phyloP scores from a whole-genome alignment of 2,329 filamentous ascomycete genomes.

The Raffaelea ambrosiae region DNA sequence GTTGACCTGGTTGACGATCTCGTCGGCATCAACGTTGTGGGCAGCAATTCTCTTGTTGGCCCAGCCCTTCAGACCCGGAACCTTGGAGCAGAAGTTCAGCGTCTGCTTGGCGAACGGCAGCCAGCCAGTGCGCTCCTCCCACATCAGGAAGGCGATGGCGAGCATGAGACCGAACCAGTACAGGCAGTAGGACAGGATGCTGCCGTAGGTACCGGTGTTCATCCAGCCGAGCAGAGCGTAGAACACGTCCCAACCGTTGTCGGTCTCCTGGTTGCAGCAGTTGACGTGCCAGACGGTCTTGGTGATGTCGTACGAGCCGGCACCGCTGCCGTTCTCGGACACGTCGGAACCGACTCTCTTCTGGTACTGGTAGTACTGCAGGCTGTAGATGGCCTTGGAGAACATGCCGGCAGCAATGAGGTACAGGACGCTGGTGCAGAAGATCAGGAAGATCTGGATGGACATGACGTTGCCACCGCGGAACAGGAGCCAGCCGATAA shows the following conservation, averaged over 20 bases:
- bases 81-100: slow-evolving; percentile 5
- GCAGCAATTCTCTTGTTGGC: slow-evolving; percentile 12
- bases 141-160: slow-evolving; percentile 42
- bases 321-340: slow-evolving; percentile 41
- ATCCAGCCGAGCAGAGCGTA: slow-evolving; percentile 81
- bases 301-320: slow-evolving; percentile 70
- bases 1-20: not conserved
- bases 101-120: slow-evolving; percentile 28
- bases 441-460: slow-evolving; percentile 52
- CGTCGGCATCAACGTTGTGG: slow-evolving; percentile 8
- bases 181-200: slow-evolving; percentile 77
- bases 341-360: slow-evolving; percentile 49
- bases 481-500: slow-evolving; percentile 69
- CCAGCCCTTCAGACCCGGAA: slow-evolving; percentile 12
- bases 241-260: slow-evolving; percentile 81
- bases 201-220: slow-evolving; percentile 82
- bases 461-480: slow-evolving; percentile 14
- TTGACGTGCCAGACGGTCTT: slow-evolving; percentile 78
- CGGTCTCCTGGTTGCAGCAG: slow-evolving; percentile 67
- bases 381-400: slow-evolving; percentile 63
- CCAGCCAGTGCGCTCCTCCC: slow-evolving; percentile 50
- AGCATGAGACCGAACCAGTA: slow-evolving; percentile 69
- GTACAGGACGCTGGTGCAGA: slow-evolving; percentile 72
- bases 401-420: slow-evolving; percentile 74
- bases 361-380: slow-evolving; percentile 47